Evolutionary conservation across 306 rosid genomes (phyloP).

Genomic region (Acacia confusa): DNA sequence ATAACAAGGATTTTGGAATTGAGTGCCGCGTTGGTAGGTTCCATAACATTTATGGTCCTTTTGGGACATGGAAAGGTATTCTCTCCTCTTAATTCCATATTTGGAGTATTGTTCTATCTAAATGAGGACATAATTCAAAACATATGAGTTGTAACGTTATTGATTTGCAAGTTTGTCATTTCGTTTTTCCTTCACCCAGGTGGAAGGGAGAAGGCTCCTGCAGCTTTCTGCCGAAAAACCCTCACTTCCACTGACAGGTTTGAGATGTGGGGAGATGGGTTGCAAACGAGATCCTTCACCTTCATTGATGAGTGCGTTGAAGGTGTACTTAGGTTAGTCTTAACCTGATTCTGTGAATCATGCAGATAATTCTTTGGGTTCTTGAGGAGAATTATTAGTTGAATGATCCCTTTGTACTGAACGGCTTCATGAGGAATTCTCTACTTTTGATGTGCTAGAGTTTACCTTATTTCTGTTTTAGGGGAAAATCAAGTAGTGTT

Average conservation of each 20-base stretch:
- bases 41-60: slow-evolving; percentile 97
- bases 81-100: slow-evolving; percentile 25
- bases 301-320: slow-evolving; percentile 99
- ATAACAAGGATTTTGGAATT: slow-evolving; percentile 89
- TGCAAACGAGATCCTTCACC: slow-evolving; percentile 93
- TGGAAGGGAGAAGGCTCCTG: slow-evolving; percentile 99
- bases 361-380: slow-evolving; percentile 6
- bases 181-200: slow-evolving; percentile 48
- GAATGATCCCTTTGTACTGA: not conserved
- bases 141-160: not conserved
- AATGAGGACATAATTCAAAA: not conserved
- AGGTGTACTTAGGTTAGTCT: slow-evolving; percentile 85
- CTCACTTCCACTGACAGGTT: slow-evolving; percentile 73
- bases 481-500: not conserved
- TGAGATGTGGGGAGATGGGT: slow-evolving; percentile 99
- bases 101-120: slow-evolving; percentile 15
- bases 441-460: slow-evolving; percentile 7
- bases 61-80: slow-evolving; percentile 98
- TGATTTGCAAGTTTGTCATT: slow-evolving; percentile 26
- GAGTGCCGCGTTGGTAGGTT: slow-evolving; percentile 98
- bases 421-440: not conserved
- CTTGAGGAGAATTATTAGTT: not conserved
- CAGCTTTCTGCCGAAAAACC: slow-evolving; percentile 96
- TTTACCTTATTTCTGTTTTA: slow-evolving; percentile 9
- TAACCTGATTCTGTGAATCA: slow-evolving; percentile 14